phyloP scores from a whole-genome alignment of 495 filamentous ascomycete species.

The Neurospora terricola region DNA sequence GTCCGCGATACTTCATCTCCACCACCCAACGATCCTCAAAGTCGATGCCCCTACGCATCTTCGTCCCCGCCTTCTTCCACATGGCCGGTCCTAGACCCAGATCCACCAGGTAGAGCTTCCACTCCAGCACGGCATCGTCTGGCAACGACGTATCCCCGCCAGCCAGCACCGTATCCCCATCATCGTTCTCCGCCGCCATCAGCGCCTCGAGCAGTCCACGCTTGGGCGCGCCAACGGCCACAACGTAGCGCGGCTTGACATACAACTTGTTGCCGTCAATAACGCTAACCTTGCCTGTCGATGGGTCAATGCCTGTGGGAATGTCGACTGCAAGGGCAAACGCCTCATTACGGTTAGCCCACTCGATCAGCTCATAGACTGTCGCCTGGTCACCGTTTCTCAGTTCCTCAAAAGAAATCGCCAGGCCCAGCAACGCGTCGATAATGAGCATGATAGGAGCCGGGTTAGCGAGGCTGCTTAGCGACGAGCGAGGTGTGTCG shows the following conservation, averaged over 20 bases:
- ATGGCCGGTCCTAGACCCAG: conserved; percentile 71
- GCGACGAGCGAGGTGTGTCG: conserved; percentile 24
- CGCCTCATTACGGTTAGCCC: conserved; percentile 74
- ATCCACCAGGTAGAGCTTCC: conserved; percentile 75
- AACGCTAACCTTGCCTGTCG: conserved; percentile 49
- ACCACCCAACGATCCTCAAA: conserved; percentile 83
- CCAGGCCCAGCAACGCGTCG: conserved; percentile 78
- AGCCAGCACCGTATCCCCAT: conserved; percentile 25
- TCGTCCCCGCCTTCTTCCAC: conserved; percentile 79
- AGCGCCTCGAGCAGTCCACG: conserved; percentile 67
- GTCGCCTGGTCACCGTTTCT: conserved; percentile 70
- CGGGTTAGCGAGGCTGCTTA: conserved; percentile 24
- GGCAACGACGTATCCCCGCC: conserved; percentile 15
- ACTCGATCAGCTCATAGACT: conserved; percentile 74
- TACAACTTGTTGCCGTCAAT: conserved; percentile 62
- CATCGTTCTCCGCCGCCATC: conserved; percentile 45
- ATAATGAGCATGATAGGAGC: conserved; percentile 66
- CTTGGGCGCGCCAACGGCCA: conserved; percentile 77
- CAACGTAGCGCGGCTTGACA: conserved; percentile 64
- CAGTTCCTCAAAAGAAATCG: conserved; percentile 74
- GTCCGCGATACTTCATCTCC: conserved; percentile 41
- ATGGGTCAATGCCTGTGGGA: conserved; percentile 76
- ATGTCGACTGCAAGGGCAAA: conserved; percentile 75
- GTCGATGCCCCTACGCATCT: conserved; percentile 67
- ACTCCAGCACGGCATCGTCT: conserved; percentile 33